Evolutionary conservation across 2,329 filamentous ascomycete genomes (phyloP), one percentile per base, ranked within the genome.

Genomic region (Aspergillus tubingensis): DNA sequence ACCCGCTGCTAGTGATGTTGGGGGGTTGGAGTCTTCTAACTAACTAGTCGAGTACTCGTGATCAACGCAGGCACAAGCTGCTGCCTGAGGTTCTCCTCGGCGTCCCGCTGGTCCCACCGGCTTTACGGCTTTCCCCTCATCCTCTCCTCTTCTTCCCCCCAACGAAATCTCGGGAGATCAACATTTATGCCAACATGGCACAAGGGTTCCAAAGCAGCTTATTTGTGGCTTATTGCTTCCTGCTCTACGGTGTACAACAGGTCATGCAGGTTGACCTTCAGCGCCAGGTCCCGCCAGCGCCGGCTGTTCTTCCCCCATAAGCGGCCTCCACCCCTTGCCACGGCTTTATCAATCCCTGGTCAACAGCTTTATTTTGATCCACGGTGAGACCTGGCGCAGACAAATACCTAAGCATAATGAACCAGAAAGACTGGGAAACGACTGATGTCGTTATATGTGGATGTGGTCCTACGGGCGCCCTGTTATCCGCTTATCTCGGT

Each of bases 371-470:
- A 19, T 19, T 6, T 43, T 3, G 7, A 19, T 43, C 39, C 7
- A 43, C 6, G 5, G 39, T 19, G 39, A 19, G n/a, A 19, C n/a
- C n/a, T 43, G 39, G 6, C 2, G 39, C 10, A 36, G 7, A 36
- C 32, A 36, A 15, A 13, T 13, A 36, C 4, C 11, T 13, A 13
- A 13, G 11, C 32, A 36, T 36, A 19, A 44, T 4, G 41, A 8
- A 23, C 3, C 13, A 36, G 32, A 15, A 36, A 36, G 32, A 36
- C n/a, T 44, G 19, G 39, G 68, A 67, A 54, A 65, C 60, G 0
- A 71, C 67, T 1, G 69, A 73, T 36, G 67, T 76, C 15, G 58
- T 75, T 5, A 75, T 76, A 36, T 72, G 71, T 47, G 73, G 74
- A 41, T 74, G 72, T 52, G 74, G 73, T 17, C 73, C 73, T 23